Evolutionary conservation across 2,329 filamentous ascomycete species (phyloP).

Genomic region (Hymenoscyphus albidus): DNA sequence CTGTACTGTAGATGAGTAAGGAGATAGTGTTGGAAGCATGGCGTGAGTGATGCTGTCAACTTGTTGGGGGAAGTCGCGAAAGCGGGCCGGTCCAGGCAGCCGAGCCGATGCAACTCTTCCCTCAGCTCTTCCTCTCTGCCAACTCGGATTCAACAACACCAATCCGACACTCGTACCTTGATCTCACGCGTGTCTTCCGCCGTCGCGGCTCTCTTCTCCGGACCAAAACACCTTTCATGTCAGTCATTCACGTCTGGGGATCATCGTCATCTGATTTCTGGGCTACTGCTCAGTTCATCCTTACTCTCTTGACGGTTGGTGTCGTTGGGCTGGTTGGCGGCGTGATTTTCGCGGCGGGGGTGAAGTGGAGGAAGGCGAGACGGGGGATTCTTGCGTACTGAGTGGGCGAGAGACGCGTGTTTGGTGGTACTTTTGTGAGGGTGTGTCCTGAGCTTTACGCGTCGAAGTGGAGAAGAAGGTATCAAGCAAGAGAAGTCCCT

Average conservation of each 20-base stretch:
- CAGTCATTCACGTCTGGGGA: not conserved
- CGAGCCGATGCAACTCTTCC: too few relatives aligned
- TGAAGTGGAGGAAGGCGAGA: not conserved
- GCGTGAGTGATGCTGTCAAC: too few relatives aligned
- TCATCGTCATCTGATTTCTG: slow-evolving; percentile 4
- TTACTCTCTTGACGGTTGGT: not conserved
- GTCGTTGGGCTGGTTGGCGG: not conserved
- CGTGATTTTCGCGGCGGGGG: not conserved
- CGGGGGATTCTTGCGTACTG: not conserved
- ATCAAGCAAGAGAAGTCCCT: not conserved
- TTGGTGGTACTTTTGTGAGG: not conserved
- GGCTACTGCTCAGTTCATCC: not conserved
- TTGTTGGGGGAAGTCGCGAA: too few relatives aligned
- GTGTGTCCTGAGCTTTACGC: not conserved
- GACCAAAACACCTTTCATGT: not conserved
- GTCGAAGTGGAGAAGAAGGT: not conserved
- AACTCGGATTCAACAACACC: too few relatives aligned
- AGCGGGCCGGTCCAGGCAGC: too few relatives aligned
- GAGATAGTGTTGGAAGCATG: not conserved
- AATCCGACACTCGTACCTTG: too few relatives aligned
- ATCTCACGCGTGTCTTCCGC: not conserved
- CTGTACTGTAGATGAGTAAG: not conserved
- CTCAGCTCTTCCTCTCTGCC: too few relatives aligned
- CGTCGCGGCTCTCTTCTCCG: not conserved
- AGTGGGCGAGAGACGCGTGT: not conserved